Percentiles rank a stretch among this genome's conserved stretches.
phyloP scores from a whole-genome alignment of 2,329 filamentous ascomycete species.

The Aspergillus felis region DNA sequence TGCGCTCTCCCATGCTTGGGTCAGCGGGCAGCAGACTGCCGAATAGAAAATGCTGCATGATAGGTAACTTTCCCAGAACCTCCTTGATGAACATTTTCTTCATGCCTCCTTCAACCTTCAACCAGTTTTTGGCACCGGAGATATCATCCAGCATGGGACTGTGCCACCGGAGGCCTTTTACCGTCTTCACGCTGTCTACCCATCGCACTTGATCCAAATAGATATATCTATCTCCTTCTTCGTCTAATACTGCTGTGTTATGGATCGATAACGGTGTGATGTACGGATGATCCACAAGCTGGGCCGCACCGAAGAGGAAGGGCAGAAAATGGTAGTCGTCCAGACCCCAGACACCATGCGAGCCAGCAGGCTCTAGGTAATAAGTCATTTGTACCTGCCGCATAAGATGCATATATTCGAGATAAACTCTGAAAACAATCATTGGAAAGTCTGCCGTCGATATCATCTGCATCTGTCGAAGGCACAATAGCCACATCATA shows the following conservation, averaged over 20 bases:
- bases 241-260: conserved; percentile 80
- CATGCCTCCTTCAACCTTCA: conserved; percentile 93
- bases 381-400: conserved; percentile 84
- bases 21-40: conserved; percentile 77
- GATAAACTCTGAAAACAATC: conserved; percentile 73
- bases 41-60: conserved; percentile 98
- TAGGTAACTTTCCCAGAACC: conserved; percentile 86
- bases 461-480: conserved; percentile 73
- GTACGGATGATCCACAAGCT: conserved; percentile 78
- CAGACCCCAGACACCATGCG: conserved; percentile 95
- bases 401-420: conserved; percentile 81
- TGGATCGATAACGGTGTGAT: conserved; percentile 80
- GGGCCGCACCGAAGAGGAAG: conserved; percentile 89
- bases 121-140: conserved; percentile 81
- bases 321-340: conserved; percentile 98
- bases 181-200: conserved; percentile 94
- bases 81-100: conserved; percentile 93
- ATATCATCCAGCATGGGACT: conserved; percentile 99
- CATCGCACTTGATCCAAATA: conserved; percentile 92
- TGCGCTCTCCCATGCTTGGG: conserved; percentile 65
- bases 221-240: conserved; percentile 76
- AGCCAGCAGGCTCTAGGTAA: conserved; percentile 94
- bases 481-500: conserved; percentile 90
- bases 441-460: conserved; percentile 63
- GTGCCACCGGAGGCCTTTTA: conserved; percentile 92